phyloP scores from a whole-genome alignment of 768 basidiomycete species.

The Tylopilus balloui region DNA sequence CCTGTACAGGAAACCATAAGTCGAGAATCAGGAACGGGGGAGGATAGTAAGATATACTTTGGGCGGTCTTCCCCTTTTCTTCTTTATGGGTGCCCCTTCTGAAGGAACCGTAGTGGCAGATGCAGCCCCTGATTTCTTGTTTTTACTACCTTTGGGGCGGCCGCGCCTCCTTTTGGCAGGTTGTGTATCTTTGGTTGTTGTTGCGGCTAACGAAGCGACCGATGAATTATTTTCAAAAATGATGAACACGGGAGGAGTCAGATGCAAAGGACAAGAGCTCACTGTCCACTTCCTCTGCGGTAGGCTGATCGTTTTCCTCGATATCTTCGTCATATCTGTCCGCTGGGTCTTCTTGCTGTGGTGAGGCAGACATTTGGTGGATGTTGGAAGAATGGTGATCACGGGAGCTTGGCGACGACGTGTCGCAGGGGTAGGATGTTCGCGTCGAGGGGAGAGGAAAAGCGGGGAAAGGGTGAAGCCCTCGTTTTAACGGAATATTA shows the following conservation, averaged over 20 bases:
- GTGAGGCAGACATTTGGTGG: conserved; percentile 59
- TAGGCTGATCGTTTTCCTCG: conserved; percentile 45
- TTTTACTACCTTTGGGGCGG: conserved; percentile 86
- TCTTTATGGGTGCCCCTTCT: conserved; percentile 34
- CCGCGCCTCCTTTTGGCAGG: conserved; percentile 76
- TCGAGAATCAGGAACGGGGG: conserved; percentile 22
- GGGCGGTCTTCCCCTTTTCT: conserved; percentile 48
- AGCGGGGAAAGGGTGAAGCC: conserved; percentile 60
- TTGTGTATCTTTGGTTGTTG: conserved; percentile 35
- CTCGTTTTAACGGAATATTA: conserved; percentile 74
- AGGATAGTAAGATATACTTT: conserved; percentile 35
- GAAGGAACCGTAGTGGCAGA: conserved; percentile 27
- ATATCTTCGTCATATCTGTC: conserved; percentile 62
- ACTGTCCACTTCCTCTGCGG: conserved; percentile 30
- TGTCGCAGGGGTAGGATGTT: conserved; percentile 22
- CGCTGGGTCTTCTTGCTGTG: conserved; percentile 47
- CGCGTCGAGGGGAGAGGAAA: conserved; percentile 45
- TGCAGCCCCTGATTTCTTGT: conserved; percentile 47
- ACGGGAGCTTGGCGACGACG: conserved; percentile 23
- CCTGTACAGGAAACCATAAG: conserved; percentile 16
- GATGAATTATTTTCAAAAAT: conserved; percentile 20
- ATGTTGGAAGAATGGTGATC: conserved; percentile 19
- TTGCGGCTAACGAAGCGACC: conserved; percentile 33
- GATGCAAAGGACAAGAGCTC: conserved; percentile 16
- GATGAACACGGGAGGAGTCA: conserved; percentile 10